Base-by-base conservation (phyloP, 2,329 filamentous ascomycete genomes). In the Fonsecaea monophora region DNA sequence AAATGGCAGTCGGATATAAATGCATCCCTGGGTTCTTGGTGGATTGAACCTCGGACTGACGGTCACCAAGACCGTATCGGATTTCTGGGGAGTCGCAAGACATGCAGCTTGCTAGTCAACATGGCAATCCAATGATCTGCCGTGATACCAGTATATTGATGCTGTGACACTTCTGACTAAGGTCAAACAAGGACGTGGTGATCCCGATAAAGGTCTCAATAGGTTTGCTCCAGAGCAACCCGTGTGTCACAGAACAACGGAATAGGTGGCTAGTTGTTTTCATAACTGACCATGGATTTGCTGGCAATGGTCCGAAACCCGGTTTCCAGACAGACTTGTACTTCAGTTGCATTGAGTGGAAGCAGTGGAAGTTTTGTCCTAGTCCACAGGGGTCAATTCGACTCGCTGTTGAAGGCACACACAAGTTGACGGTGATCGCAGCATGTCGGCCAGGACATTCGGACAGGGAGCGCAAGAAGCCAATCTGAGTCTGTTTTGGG, bases 101-200 rank as follows among this genome's bases (percentile, higher is more conserved):
- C 9, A 7, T 50, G 45, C 9, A 45, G 5, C 18, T 25, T 50
- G 45, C 45, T 25, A 50, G 45, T 21, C 40, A 13, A 42, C 3
- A 50, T 50, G 45, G 25, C 45, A 50, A 50, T 50, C 25, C 42
- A 50, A 25, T 50, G 25, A 25, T 25, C 45, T 30, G 45, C 18
- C 10, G 45, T 50, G 8, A 50, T 50, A 50, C 45, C 45, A 12
- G 2, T 21, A 50, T 18, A 9, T 10, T n/a, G 18, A 50, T 12
- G 45, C 10, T 4, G 45, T 50, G 45, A 50, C 45, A 50, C 45
- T 3, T 50, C 45, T 3, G 25, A 25, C 7, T 25, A 30, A 9
- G 18, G 10, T 21, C 21, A 25, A 25, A 50, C 21, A 50, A 12
- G 8, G 21, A 25, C 21, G 21, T 12, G 15, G 1, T 1, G 21